Evolutionary conservation across 352 stramenopile species (phyloP).

Genomic region (Globisporangium polare): DNA sequence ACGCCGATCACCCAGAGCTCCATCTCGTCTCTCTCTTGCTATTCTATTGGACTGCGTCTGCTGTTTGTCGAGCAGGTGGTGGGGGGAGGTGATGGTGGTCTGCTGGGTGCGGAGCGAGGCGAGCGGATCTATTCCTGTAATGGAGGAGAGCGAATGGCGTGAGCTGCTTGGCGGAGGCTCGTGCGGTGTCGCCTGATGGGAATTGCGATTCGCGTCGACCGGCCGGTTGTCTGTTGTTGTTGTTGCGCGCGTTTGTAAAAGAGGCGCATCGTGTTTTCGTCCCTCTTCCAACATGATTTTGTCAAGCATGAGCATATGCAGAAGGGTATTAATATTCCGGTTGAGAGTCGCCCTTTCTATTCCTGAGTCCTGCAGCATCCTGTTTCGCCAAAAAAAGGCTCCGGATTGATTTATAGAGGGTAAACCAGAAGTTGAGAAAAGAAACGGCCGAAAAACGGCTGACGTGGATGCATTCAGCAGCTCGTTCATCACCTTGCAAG

Average conservation of each 20-base stretch:
- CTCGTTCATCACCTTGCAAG: neutral
- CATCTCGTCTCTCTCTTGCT: neutral
- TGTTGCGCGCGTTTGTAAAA: slow-evolving; percentile 5
- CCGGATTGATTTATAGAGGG: slow-evolving; percentile 6
- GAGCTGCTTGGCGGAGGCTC: slow-evolving; percentile 1
- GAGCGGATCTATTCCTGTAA: slow-evolving; percentile 2
- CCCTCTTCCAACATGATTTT: neutral
- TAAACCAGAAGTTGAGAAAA: neutral
- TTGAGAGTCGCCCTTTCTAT: neutral
- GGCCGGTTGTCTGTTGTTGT: neutral
- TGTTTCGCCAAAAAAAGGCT: neutral
- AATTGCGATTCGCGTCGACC: neutral
- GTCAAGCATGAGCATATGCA: neutral
- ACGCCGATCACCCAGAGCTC: slow-evolving; percentile 72
- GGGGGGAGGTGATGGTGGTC: neutral
- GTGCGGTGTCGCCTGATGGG: neutral
- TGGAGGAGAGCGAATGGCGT: neutral
- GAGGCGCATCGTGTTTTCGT: neutral
- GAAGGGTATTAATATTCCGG: neutral
- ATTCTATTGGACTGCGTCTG: neutral
- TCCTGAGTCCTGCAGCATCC: neutral
- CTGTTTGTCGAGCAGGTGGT: neutral
- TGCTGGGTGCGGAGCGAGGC: neutral
- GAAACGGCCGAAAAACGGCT: slow-evolving; percentile 8
- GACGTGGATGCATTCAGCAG: too few species aligned